Evolutionary conservation across 108 stramenopile species (phyloP).

Genomic region (Epipyxis sp.): DNA sequence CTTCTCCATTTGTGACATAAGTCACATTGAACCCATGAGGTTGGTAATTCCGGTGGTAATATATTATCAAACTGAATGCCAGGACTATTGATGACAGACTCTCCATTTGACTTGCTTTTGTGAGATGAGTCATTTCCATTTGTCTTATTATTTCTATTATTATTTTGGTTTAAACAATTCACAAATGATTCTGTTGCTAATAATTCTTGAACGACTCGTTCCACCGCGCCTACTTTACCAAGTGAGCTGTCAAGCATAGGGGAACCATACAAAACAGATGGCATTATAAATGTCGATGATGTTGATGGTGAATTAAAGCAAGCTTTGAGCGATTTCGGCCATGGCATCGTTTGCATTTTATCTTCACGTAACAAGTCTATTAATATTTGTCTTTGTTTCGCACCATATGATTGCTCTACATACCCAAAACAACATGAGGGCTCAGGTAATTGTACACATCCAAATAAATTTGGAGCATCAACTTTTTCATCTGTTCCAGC

Average conservation of each 20-base stretch:
- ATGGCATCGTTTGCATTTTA: constrained; percentile 8
- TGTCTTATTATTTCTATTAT: neutral
- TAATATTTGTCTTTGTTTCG: neutral
- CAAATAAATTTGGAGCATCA: constrained; percentile 4
- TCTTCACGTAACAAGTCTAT: neutral
- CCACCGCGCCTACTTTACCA: constrained; percentile 1
- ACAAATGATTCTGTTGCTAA: neutral
- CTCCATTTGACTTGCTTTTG: neutral
- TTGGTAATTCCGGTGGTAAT: constrained; percentile 17
- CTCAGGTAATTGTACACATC: neutral
- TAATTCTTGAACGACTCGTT: neutral
- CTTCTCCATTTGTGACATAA: constrained; percentile 36
- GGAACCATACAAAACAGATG: constrained; percentile 8
- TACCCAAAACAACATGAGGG: neutral
- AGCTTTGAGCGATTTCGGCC: neutral
- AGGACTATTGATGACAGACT: neutral
- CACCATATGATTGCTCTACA: neutral
- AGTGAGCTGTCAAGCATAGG: constrained; percentile 31
- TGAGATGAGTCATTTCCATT: neutral
- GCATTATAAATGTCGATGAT: neutral
- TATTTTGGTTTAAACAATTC: neutral
- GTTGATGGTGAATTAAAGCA: neutral
- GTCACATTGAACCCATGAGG: constrained; percentile 34
- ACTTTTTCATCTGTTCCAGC: constrained; percentile 16
- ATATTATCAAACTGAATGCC: constrained; percentile 14